phyloP scores from a whole-genome alignment of 306 rosid genomes.

The Crotalaria pallida region DNA sequence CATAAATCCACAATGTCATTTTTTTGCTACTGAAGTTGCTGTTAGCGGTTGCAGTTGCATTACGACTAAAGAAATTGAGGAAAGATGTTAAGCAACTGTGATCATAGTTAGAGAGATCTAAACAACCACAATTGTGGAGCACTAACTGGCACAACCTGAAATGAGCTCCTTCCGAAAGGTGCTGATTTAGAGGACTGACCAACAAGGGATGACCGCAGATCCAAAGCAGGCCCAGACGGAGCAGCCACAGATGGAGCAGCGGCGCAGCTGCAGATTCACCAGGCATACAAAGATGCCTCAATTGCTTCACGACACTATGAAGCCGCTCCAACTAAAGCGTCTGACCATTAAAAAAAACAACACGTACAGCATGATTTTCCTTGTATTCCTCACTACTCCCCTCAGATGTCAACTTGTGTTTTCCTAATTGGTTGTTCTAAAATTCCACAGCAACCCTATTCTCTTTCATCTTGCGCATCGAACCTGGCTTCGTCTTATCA shows the following conservation, averaged over 20 bases:
- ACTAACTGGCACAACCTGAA: slow-evolving; percentile 59
- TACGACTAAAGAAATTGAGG: too few species aligned
- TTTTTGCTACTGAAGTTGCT: too few species aligned
- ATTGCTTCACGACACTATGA: slow-evolving; percentile 77
- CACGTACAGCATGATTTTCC: slow-evolving; percentile 78
- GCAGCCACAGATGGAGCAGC: slow-evolving; percentile 34
- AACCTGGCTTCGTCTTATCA: slow-evolving; percentile 72
- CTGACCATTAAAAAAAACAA: slow-evolving; percentile 80
- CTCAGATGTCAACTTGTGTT: slow-evolving; percentile 81
- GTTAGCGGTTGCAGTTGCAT: too few species aligned
- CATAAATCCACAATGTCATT: too few species aligned
- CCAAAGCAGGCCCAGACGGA: slow-evolving; percentile 50
- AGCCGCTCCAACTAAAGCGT: slow-evolving; percentile 71
- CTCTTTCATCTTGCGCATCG: slow-evolving; percentile 71
- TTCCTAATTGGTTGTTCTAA: slow-evolving; percentile 83
- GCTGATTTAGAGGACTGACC: slow-evolving; percentile 45
- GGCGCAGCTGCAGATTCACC: slow-evolving; percentile 64
- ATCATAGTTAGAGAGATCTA: background rate
- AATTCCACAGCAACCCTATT: slow-evolving; percentile 81
- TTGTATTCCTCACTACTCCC: slow-evolving; percentile 85
- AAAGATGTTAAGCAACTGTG: too few species aligned
- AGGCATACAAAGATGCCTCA: slow-evolving; percentile 70
- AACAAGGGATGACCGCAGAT: slow-evolving; percentile 66
- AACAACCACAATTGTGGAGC: too few species aligned
- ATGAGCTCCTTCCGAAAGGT: slow-evolving; percentile 33